Evolutionary conservation across 441 rosid species (phyloP).

Genomic region (Croton laevigatus): DNA sequence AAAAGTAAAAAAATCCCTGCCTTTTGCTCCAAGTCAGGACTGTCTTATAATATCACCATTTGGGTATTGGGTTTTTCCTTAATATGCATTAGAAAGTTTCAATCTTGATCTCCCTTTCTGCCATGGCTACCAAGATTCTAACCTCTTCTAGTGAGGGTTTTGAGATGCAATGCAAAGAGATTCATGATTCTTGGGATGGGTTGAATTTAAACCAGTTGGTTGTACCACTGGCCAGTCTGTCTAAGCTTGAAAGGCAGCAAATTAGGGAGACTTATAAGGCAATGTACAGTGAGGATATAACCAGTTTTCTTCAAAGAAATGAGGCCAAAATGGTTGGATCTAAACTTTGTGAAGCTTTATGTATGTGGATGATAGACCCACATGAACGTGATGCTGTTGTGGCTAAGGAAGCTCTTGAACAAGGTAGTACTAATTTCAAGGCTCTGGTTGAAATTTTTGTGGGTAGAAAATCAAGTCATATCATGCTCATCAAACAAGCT

Average conservation of each 20-base stretch:
- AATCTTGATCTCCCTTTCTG: neutral
- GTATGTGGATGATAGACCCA: constrained; percentile 43
- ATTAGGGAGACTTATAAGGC: constrained; percentile 37
- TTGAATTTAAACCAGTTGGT: constrained; percentile 23
- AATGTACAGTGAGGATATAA: constrained; percentile 46
- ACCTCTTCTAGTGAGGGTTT: constrained; percentile 24
- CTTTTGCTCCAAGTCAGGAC: constrained; percentile 29
- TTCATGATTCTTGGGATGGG: constrained; percentile 44
- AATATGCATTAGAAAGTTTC: neutral
- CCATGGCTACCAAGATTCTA: constrained; percentile 31
- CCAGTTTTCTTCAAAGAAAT: constrained; percentile 21
- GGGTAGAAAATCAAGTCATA: constrained; percentile 61
- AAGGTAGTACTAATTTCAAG: constrained; percentile 31
- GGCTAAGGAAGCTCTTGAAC: constrained; percentile 46
- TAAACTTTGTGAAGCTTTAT: constrained; percentile 30
- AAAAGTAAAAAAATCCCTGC: constrained; percentile 26
- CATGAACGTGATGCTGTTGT: constrained; percentile 52
- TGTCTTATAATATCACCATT: constrained; percentile 2
- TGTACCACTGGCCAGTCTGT: constrained; percentile 30
- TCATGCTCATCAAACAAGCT: constrained; percentile 46
- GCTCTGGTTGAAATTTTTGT: constrained; percentile 55
- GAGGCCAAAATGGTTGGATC: constrained; percentile 12
- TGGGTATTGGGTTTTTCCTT: neutral
- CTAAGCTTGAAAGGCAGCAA: constrained; percentile 35
- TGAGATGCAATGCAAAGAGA: constrained; percentile 48